Base-by-base conservation (phyloP, 2,329 filamentous ascomycete genomes). In the Botrytis porri region DNA sequence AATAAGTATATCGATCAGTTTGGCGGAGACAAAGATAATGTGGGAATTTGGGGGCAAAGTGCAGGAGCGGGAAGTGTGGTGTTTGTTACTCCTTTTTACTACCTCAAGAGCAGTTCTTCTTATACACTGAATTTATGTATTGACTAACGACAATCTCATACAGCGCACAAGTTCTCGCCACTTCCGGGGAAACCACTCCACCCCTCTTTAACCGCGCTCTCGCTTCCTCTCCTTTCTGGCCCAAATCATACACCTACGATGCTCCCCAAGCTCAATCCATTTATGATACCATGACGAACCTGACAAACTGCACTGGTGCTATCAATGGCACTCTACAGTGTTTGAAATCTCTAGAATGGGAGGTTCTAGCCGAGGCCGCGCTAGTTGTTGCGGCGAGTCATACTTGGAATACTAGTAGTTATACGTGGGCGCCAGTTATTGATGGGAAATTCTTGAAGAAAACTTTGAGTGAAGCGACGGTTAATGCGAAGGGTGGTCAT, bases 21-120 rank as follows among this genome's bases (percentile, higher is more conserved):
- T 79, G 89, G 89, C 0, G 90, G 89, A 0, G 86, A 91, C 75
- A 83, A 82, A 1, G 80, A 80, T 8, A 86, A 88, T 73, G 84
- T 91, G 29, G 90, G 86, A 7, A 81, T 90, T 69, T 88, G 88
- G 86, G 90, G 89, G 0, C 87, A 89, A 78, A 85, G 83, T 4
- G 87, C 88, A 0, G 88, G 88, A 1, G 88, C 82, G 3, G 87
- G 87, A 1, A 84, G 82, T 71, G 86, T 87, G 1, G 80, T 88
- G 6, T 71, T 64, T 41, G 69, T 71, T 65, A 39, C 8, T 22
- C 14, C 39, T 45, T 70, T 60, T 22, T 16, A 70, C 18, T 45
- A 25, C 22, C 29, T 9, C 54, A 12, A 8, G 20, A 61, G 43
- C 32, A 7, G 2, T 25, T 18, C 22, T 5, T 37, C 29, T 48